phyloP scores from a whole-genome alignment of 257 asterid genomes.

The Verbena officinalis region DNA sequence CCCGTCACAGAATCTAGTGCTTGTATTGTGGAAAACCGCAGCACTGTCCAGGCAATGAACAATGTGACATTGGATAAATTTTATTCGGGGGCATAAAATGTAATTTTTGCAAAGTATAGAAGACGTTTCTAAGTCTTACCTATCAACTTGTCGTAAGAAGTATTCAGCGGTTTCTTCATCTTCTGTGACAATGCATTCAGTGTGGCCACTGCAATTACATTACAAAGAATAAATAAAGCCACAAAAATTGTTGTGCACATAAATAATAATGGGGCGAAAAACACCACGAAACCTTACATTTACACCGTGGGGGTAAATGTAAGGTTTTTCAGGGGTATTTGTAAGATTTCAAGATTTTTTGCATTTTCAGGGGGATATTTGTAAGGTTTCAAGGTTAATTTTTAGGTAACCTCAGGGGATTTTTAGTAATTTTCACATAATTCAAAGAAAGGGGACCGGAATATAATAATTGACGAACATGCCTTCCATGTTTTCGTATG shows the following conservation, averaged over 20 bases:
- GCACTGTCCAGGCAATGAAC: conserved; percentile 49
- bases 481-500: conserved; percentile 61
- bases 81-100: too few species aligned
- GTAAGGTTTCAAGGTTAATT: too few species aligned
- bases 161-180: conserved; percentile 36
- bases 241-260: not conserved
- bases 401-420: too few species aligned
- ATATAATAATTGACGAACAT: too few species aligned
- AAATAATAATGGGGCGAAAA: too few species aligned
- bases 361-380: too few species aligned
- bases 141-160: conserved; percentile 44
- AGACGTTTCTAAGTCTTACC: conserved; percentile 22
- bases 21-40: conserved; percentile 71
- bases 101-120: too few species aligned
- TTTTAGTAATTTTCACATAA: too few species aligned
- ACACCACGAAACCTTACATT: not conserved
- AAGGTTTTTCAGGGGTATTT: too few species aligned
- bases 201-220: conserved; percentile 41
- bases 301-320: too few species aligned
- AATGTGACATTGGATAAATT: not conserved
- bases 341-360: too few species aligned
- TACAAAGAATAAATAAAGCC: not conserved
- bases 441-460: too few species aligned
- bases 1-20: conserved; percentile 79
- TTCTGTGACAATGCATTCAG: conserved; percentile 44